A percentile compares a stretch with the other conserved stretches of the same genome.
These are phyloP conservation scores for Haplosporangium sp. DNA, from an alignment of 371 early-diverging fungal species.

Conservation along the genomic window DNA sequence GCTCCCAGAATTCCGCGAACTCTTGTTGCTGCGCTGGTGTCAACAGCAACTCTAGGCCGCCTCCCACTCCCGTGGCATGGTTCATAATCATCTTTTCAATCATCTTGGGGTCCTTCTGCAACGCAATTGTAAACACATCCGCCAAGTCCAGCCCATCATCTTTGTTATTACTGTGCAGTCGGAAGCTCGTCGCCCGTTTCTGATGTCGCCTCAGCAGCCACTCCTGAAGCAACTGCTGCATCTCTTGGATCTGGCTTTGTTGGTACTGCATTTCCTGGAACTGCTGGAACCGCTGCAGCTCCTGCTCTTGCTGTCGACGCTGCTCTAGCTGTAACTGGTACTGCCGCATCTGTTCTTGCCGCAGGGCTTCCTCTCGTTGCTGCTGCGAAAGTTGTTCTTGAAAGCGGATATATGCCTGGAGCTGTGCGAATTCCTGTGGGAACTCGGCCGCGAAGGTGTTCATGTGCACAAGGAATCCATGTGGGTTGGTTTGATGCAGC, in stretches of 20 bases:
- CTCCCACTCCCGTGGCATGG: conserved; percentile 11
- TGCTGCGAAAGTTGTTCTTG: conserved; percentile 33
- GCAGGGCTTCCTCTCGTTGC: conserved; percentile 34
- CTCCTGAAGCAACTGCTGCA: conserved; percentile 42
- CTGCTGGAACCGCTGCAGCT: conserved; percentile 23
- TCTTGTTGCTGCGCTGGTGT: conserved; percentile 42
- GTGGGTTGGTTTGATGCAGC: conserved; percentile 34
- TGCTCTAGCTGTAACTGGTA: conserved; percentile 47
- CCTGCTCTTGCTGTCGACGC: conserved; percentile 36
- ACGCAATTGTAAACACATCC: conserved; percentile 50
- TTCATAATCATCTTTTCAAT: conserved; percentile 33
- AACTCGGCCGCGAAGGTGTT: conserved; percentile 47
- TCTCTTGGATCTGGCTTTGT: conserved; percentile 33
- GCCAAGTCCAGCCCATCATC: conserved; percentile 43
- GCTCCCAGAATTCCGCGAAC: conserved; percentile 41
- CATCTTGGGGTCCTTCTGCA: conserved; percentile 45
- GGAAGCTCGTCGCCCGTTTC: conserved; percentile 20
- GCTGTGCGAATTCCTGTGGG: conserved; percentile 48
- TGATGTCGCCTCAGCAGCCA: conserved; percentile 45
- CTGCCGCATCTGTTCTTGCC: conserved; percentile 45
- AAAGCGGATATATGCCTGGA: conserved; percentile 45
- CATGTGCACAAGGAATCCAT: conserved; percentile 51
- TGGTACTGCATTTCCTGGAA: conserved; percentile 23
- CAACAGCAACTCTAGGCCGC: conserved; percentile 34
- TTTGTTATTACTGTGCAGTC: conserved; percentile 10